phyloP scores from a whole-genome alignment of 257 asterid species.

The Echites panduratus region DNA sequence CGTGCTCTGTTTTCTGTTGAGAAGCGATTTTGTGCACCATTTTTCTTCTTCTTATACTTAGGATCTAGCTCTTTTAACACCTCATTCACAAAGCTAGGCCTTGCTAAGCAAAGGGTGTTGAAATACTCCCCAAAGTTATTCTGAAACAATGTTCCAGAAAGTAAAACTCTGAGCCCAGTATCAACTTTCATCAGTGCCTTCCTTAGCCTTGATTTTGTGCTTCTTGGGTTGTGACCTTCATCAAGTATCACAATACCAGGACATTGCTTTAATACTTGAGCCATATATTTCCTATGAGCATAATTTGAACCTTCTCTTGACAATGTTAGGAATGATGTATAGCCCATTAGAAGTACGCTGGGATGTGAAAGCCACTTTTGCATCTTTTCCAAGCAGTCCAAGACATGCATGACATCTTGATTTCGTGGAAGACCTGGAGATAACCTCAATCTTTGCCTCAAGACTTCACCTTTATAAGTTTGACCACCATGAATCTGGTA shows the following conservation, averaged over 20 bases:
- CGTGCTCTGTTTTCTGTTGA: constrained; percentile 81
- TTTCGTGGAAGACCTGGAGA: constrained; percentile 78
- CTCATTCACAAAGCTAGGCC: constrained; percentile 79
- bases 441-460: constrained; percentile 74
- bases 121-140: constrained; percentile 95
- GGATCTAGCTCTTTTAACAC: constrained; percentile 86
- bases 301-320: constrained; percentile 90
- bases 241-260: constrained; percentile 91
- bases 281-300: constrained; percentile 96
- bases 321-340: constrained; percentile 80
- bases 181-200: constrained; percentile 88
- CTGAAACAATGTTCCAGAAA: constrained; percentile 91
- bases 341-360: constrained; percentile 91
- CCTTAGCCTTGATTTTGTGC: constrained; percentile 88
- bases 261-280: constrained; percentile 74
- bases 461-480: constrained; percentile 87
- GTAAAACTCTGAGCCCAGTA: constrained; percentile 75
- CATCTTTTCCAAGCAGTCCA: constrained; percentile 93
- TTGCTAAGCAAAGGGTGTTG: constrained; percentile 82
- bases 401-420: constrained; percentile 97
- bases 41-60: constrained; percentile 60
- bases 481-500: constrained; percentile 99
- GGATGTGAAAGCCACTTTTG: constrained; percentile 97
- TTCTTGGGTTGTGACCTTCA: constrained; percentile 98
- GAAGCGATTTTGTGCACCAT: constrained; percentile 46